phyloP scores from a whole-genome alignment of 164 flowering plant species.

The Magnolia sinica region DNA sequence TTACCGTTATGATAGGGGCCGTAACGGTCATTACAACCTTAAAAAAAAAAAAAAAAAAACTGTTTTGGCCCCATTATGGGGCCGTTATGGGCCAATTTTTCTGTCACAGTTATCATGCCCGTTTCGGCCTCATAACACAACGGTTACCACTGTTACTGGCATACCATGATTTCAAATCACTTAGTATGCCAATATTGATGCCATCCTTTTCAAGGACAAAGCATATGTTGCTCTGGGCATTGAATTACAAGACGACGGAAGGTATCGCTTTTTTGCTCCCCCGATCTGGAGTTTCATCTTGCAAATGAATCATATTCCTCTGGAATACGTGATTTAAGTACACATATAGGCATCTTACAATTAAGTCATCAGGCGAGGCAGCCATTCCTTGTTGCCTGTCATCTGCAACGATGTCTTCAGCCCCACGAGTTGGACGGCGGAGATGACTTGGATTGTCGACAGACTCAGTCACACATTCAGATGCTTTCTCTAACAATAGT shows the following conservation, averaged over 20 bases:
- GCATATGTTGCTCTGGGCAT: neutral
- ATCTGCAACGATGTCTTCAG: slow-evolving; percentile 75
- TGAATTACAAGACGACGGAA: no score
- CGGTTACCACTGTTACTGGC: no score
- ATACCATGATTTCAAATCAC: no score
- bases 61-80: no score
- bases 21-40: no score
- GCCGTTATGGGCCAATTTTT: no score
- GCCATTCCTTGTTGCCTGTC: slow-evolving; percentile 68
- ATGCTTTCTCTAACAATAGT: slow-evolving; percentile 77
- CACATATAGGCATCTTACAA: slow-evolving; percentile 47
- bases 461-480: slow-evolving; percentile 60
- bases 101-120: no score
- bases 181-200: no score
- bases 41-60: no score
- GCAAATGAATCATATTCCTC: neutral
- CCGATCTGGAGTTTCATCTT: neutral
- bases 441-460: slow-evolving; percentile 74
- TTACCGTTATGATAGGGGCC: no score
- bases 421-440: slow-evolving; percentile 82
- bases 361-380: slow-evolving; percentile 88
- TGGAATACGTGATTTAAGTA: neutral
- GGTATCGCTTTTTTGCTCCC: neutral
- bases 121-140: no score
- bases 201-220: neutral